Percentiles rank a stretch among this genome's conserved stretches.
Conservation (phyloP, 2,329 filamentous ascomycete genomes). For the Thielaviopsis populi region DNA sequence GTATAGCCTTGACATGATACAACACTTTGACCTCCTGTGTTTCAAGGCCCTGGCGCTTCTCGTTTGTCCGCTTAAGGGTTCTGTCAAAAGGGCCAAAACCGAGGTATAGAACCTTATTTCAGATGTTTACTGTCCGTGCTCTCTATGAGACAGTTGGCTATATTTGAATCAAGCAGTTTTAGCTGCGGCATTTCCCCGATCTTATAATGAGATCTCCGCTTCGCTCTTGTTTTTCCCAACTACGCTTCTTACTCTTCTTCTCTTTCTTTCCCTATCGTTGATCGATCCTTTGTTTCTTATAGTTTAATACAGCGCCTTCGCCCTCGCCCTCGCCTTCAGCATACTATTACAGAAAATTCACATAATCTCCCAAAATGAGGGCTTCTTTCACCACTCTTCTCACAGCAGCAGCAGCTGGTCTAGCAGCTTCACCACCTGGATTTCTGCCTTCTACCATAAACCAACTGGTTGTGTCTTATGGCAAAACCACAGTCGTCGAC, state of each 20-base stretch:
- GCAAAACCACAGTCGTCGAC: constrained; percentile 25
- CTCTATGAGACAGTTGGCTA: neutral
- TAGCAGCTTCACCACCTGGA: constrained; percentile 29
- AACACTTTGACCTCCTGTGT: neutral
- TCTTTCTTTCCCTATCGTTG: constrained; percentile 6
- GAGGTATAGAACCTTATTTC: neutral
- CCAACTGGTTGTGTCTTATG: constrained; percentile 29
- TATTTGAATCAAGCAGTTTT: neutral
- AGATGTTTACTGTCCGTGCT: neutral
- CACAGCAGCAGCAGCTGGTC: constrained; percentile 23
- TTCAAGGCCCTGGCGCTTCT: neutral
- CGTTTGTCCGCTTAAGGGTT: neutral
- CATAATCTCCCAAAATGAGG: constrained; percentile 22
- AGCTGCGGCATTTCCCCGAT: neutral
- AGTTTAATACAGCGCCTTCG: neutral
- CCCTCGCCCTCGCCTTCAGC: neutral
- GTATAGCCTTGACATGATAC: neutral
- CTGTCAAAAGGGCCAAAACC: neutral
- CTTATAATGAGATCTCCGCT: neutral
- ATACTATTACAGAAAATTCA: neutral
- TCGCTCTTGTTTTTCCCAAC: neutral
- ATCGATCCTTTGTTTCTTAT: constrained; percentile 1
- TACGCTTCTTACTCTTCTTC: neutral
- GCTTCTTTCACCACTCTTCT: constrained; percentile 19
- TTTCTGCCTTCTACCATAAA: constrained; percentile 28